These are phyloP conservation scores for Leccinum fallax DNA, from an alignment of 1,284 basidiomycete genomes.

Conservation along the genomic window DNA sequence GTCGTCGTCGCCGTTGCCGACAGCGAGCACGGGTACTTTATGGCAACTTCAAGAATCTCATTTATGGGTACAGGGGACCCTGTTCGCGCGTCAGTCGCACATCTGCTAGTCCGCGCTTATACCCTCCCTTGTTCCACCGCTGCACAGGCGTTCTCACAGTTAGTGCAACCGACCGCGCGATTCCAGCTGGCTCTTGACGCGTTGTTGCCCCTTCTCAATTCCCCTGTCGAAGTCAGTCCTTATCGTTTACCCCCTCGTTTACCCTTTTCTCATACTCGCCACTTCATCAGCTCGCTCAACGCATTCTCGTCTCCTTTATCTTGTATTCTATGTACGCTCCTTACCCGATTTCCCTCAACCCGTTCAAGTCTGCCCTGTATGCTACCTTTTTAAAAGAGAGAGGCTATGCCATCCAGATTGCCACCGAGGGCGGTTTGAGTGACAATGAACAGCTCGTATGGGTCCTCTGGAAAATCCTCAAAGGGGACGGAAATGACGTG, in stretches of 20 bases:
- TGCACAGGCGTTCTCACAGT: conserved; percentile 68
- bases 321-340: conserved; percentile 75
- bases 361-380: conserved; percentile 70
- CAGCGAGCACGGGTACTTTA: conserved; percentile 31
- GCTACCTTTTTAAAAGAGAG: conserved; percentile 66
- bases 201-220: conserved; percentile 68
- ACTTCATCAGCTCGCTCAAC: conserved; percentile 55
- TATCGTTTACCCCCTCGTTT: neutral
- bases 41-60: conserved; percentile 37
- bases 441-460: conserved; percentile 77
- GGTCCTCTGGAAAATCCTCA: conserved; percentile 81
- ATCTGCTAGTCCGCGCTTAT: conserved; percentile 64
- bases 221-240: conserved; percentile 51
- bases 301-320: conserved; percentile 75
- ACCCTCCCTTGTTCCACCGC: conserved; percentile 72
- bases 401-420: conserved; percentile 53
- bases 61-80: conserved; percentile 39
- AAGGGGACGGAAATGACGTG: conserved; percentile 77
- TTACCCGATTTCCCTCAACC: conserved; percentile 74
- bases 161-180: conserved; percentile 68
- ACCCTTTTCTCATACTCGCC: conserved; percentile 18
- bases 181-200: conserved; percentile 80
- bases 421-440: conserved; percentile 52
- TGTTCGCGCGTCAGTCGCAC: conserved; percentile 54
- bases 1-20: conserved; percentile 36